Evolutionary conservation across 2,329 filamentous ascomycete species (phyloP), one percentile per base, ranked within the genome.

Genomic region (Sporothrix variecibatus): DNA sequence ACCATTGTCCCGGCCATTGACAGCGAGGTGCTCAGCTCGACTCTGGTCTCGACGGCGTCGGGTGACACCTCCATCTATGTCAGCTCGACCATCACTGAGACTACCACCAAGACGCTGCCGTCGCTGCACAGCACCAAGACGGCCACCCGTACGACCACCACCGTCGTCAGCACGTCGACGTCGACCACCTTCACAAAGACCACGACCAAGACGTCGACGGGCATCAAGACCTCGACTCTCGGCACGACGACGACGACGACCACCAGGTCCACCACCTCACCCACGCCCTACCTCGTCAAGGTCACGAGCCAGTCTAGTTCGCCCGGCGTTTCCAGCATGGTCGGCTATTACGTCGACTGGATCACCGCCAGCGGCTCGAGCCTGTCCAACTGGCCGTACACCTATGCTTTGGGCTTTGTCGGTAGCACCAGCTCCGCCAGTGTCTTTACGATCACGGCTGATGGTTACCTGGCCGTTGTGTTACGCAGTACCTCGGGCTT

Each of bases 201-300:
- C 23, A 31, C 49, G 17, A 58, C 51, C 31, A 31, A 69, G 40
- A 67, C 60, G 4, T n/a, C 56, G 11, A 43, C 20, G 20, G 43
- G 17, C 43, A 49, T 58, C 64, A 26, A n/a, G 56, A 65, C 40
- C 15, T 5, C n/a, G 7, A 71, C 72, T 20, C 43, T 71, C 23
- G 58, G n/a, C 20, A 71, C 72, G 2, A 74, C 72, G 4, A 74
- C 72, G 0, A 71, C 72, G 0, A 74, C 72, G 2, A 74, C 72
- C 31, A 67, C 72, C 7, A 17, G 8, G n/a, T 9, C 46, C 1
- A 68, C 56, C 15, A 8, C 70, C 7, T 64, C 70, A 58, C 70
- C 70, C 40, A 72, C 70, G 56, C 70, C 70, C 17, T 72, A 64
- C 28, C 7, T 38, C 6, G 2, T 43, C 26, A 9, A 26, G 26